Conservation (phyloP, 495 filamentous ascomycete species). For the Trichoderma parareesei region DNA sequence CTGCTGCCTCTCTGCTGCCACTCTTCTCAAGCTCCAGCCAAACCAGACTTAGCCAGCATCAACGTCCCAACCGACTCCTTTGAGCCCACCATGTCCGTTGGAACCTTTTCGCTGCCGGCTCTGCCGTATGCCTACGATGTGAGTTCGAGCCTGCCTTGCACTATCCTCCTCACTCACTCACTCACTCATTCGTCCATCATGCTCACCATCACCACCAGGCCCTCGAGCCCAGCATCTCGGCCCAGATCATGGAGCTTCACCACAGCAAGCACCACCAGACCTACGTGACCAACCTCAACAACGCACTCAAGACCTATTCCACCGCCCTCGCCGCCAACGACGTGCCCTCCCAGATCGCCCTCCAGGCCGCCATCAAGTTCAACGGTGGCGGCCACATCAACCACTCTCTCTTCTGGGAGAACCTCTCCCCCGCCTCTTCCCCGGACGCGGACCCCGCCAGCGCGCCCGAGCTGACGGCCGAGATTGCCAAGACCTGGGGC, state of each 20-base stretch:
- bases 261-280: conserved; percentile 66
- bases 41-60: conserved; percentile 1
- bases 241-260: conserved; percentile 91
- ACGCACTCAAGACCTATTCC: conserved; percentile 45
- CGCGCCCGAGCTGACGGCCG: conserved; percentile 49
- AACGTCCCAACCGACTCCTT: not conserved
- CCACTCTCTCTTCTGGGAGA: conserved; percentile 91
- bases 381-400: conserved; percentile 89
- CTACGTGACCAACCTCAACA: conserved; percentile 65
- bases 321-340: conserved; percentile 41
- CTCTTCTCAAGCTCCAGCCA: not conserved
- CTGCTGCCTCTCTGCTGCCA: not conserved
- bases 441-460: conserved; percentile 57
- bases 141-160: conserved; percentile 15
- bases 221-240: conserved; percentile 83
- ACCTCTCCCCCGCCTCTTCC: conserved; percentile 62
- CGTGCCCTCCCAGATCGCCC: conserved; percentile 56
- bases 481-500: conserved; percentile 58
- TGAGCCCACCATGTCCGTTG: conserved; percentile 21
- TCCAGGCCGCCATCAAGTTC: conserved; percentile 78
- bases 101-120: conserved; percentile 30
- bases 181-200: not conserved
- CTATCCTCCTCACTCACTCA: too few species aligned
- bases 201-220: conserved; percentile 31
- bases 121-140: conserved; percentile 42